Base-by-base conservation (phyloP, 768 basidiomycete species). In the Dictyophora rubrovolvata region DNA sequence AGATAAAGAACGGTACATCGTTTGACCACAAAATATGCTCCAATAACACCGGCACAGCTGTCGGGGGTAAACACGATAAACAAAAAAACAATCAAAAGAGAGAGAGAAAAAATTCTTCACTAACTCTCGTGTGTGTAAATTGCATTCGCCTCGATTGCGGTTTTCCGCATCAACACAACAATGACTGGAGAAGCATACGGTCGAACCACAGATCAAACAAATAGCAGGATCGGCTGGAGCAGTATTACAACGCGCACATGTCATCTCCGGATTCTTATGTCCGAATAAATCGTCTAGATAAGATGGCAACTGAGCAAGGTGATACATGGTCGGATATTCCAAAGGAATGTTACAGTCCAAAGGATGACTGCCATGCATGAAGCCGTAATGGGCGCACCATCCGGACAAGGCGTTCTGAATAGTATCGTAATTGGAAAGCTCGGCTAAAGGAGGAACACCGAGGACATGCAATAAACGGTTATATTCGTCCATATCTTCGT, bases 41-140 rank as follows among this genome's bases (percentile, higher is more conserved):
- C 96, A 50, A 92, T 78, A 1, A 84, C 83, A 5, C 93, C 94
- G 6, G 90, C 91, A 66, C 95, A 98, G 58, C 95, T 97, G 63
- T 12, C n/a, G n/a, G n/a, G n/a, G n/a, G n/a, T n/a, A n/a, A n/a
- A n/a, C n/a, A 53, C 47, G 55, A 28, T 14, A n/a, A n/a, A 21
- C 12, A 11, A 55, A 48, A 46, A 57, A 33, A 53, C 3, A 18
- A 22, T 14, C 10, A 53, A 16, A 7, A 34, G 56, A 18, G 49
- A 55, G 23, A 37, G 33, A 14, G 6, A 34, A 34, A 50, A 33
- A 23, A 55, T 54, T 33, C 48, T 59, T 56, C 7, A 84, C 93
- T 68, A 67, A 96, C 95, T 90, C 87, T 79, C 93, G 79, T 54
- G 87, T 89, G 68, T 98, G 96, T 77, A 89, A 82, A 69, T 97